phyloP scores from a whole-genome alignment of 2,329 filamentous ascomycete genomes.

The Venturia effusa region DNA sequence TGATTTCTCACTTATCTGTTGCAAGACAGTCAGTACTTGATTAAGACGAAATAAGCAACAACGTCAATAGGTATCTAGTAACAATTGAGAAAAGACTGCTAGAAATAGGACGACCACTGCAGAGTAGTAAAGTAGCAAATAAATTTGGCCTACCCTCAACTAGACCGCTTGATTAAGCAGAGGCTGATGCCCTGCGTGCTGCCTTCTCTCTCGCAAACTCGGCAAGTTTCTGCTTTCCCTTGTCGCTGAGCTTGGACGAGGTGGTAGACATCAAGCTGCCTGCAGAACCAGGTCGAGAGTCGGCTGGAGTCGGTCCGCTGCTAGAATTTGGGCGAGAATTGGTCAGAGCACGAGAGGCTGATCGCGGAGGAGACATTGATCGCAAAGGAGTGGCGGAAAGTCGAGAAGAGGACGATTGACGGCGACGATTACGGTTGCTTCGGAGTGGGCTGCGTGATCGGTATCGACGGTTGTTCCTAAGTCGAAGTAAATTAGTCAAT shows the following conservation, averaged over 20 bases:
- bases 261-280: not conserved
- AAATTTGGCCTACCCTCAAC: not conserved
- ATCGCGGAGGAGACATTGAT: not conserved
- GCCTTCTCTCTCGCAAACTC: not conserved
- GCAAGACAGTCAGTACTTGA: not conserved
- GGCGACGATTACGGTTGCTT: not conserved
- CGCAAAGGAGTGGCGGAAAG: not conserved
- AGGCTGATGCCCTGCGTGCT: not conserved
- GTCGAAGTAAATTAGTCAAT: not conserved
- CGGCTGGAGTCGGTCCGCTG: not conserved
- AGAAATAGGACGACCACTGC: no score
- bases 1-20: not conserved
- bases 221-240: not conserved
- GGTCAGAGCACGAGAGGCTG: not conserved
- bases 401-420: not conserved
- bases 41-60: no score
- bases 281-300: not conserved
- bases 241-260: not conserved
- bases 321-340: not conserved
- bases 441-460: not conserved
- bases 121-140: not conserved
- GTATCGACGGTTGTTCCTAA: not conserved
- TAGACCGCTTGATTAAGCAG: not conserved
- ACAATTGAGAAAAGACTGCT: no score
- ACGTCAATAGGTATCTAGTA: no score